phyloP scores from a whole-genome alignment of 2,329 filamentous ascomycete genomes.

The Trichophyton benhamiae region DNA sequence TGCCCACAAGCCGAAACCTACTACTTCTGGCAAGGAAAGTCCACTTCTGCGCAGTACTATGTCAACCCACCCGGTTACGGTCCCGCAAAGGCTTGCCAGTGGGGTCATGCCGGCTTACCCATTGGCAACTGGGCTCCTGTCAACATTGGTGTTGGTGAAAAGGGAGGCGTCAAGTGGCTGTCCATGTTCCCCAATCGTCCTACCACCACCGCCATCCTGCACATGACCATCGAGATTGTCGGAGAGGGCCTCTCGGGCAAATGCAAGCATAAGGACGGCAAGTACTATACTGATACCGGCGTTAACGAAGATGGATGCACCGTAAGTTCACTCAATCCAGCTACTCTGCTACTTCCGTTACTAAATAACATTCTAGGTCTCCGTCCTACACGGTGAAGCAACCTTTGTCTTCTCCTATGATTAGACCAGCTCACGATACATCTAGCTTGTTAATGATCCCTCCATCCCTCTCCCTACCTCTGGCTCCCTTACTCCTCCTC shows the following conservation, averaged over 20 bases:
- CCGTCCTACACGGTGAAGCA: conserved; percentile 38
- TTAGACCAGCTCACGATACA: not conserved
- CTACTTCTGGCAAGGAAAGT: conserved; percentile 62
- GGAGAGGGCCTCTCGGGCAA: conserved; percentile 49
- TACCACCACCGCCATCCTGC: conserved; percentile 55
- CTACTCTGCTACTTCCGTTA: not conserved
- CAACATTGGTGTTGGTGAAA: conserved; percentile 65
- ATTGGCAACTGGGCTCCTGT: conserved; percentile 77
- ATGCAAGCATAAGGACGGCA: conserved; percentile 56
- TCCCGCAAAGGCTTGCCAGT: conserved; percentile 59
- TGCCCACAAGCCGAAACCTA: conserved; percentile 61
- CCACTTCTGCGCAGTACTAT: conserved; percentile 91
- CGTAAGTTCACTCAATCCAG: conserved; percentile 43
- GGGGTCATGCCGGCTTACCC: conserved; percentile 48
- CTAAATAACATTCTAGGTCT: conserved; percentile 27
- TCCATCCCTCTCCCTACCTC: too few species aligned
- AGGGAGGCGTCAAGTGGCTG: conserved; percentile 58
- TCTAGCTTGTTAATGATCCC: not conserved
- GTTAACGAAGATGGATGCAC: conserved; percentile 58
- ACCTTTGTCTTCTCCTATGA: conserved; percentile 33
- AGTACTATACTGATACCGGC: conserved; percentile 44
- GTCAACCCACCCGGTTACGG: conserved; percentile 69
- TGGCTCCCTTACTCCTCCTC: not conserved
- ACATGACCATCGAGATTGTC: conserved; percentile 66
- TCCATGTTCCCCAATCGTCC: conserved; percentile 77